Base-by-base conservation (phyloP, 805 yeast species). In the Torulaspora delbrueckii region DNA sequence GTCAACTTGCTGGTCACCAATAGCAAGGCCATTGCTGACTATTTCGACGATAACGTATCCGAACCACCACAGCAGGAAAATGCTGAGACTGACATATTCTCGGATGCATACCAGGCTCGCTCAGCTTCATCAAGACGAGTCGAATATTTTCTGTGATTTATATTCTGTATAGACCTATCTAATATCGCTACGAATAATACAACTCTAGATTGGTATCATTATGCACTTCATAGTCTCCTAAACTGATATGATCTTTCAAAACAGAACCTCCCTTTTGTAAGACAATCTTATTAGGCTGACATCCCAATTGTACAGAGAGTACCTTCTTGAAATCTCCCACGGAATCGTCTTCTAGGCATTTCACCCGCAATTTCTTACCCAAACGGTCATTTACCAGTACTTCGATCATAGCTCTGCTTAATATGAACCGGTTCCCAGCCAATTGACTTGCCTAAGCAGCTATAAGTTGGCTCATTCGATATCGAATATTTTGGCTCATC, bases 161-260 rank as follows among this genome's bases (percentile, higher is more conserved):
- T 66, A 63, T 31, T 25, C 23, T 24, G 31, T 40, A 40, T 40
- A 40, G 31, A 40, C 14, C 27, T 38, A 40, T 25, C 12, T 34
- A n/a, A n/a, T 34, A 13, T 34, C 19, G 43, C 58, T 58, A 84
- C 22, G 81, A 70, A 60, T 85, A 85, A 57, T 87, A 93, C 63
- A 91, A 68, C 67, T 91, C 99, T 53, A 91, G 66, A 64, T 83
- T 87, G 50, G 85, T 82, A 8, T 96, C 95, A 63, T 89, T 83
- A 59, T 89, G 96, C 14, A 91, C 81, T 63, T 91, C 99, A 61
- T 93, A 91, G 65, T 91, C 99, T n/a, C 84, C 96, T 37, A 91
- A 71, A 1, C 90, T 75, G 45, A 91, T 91, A 62, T 90, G 97
- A 59, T 91, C 93, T 61, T 93, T 93, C 63, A 79, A 81, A 0